Evolutionary conservation across 2,329 filamentous ascomycete genomes (phyloP), one percentile per base, ranked within the genome.

Genomic region (Paecilomyces dactylethromorphus): DNA sequence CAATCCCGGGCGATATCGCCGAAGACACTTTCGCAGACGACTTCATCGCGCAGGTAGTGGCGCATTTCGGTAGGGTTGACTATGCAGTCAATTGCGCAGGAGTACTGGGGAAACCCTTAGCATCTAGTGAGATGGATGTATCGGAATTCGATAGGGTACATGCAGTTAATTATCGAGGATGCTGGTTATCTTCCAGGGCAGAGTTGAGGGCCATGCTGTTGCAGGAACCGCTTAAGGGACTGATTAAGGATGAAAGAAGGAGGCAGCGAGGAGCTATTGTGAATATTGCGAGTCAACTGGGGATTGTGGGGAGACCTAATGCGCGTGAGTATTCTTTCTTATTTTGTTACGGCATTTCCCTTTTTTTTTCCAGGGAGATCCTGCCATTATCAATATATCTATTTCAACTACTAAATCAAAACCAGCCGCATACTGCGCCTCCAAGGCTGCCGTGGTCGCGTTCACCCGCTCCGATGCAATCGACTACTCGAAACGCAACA

Each of bases 391-490:
- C 3, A 45, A 45, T 45, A 18, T 45, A 45, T 45, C 45, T 53
- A 12, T 52, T 56, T 29, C 26, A 3, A 57, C 35, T 59, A 35
- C 55, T 51, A 35, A 5, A n/a, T 45, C 22, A 31, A 2, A 26
- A 3, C 13, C 53, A 82, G 82, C 82, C 10, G 76, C 81, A 1
- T 86, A 85, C 61, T 84, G 81, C 57, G 81, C 79, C 0, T 84
- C 82, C 3, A 87, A 86, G 61, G 79, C 82, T 13, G 84, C 83
- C 0, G 78, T 86, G 1, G 80, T 86, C 55, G 81, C 79, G 22
- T 78, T 86, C 78, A 86, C 84, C 0, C 73, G 79, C 5, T 74
- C 80, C 0, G 83, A 84, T 62, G 82, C 81, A 1, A 83, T 84
- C 21, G 80, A 86, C 62, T 84, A 85, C 64, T 80, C 82, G 0